phyloP scores from a whole-genome alignment of 2,329 filamentous ascomycete species.

The Trichoderma arundinaceum region DNA sequence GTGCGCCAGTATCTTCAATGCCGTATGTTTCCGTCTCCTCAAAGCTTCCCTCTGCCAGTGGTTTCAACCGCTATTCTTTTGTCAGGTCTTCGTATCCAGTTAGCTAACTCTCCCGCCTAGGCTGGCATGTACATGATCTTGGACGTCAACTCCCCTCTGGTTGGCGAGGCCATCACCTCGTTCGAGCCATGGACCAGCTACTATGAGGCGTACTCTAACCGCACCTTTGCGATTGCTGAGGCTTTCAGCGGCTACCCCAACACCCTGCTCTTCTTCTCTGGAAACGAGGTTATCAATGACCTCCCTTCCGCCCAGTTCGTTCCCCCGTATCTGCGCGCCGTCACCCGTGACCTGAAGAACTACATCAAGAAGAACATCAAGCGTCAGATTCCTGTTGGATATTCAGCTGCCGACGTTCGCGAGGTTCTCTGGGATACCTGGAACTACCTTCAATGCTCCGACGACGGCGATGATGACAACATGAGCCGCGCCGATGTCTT shows the following conservation, averaged over 20 bases:
- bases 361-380: conserved; percentile 75
- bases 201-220: conserved; percentile 65
- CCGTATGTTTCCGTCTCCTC: conserved; percentile 44
- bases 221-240: conserved; percentile 70
- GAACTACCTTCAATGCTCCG: conserved; percentile 75
- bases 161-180: conserved; percentile 62
- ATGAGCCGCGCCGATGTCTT: conserved; percentile 75
- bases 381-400: conserved; percentile 75
- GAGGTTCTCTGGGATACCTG: conserved; percentile 73
- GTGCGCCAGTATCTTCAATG: conserved; percentile 71
- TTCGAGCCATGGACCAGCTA: conserved; percentile 64
- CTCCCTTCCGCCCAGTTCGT: conserved; percentile 62
- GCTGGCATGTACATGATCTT: conserved; percentile 73
- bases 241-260: conserved; percentile 71
- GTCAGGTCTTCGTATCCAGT: neutral
- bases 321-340: conserved; percentile 74
- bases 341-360: conserved; percentile 80
- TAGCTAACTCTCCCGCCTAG: conserved; percentile 37
- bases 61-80: neutral
- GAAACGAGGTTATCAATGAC: conserved; percentile 78
- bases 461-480: conserved; percentile 58
- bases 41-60: too few relatives aligned
- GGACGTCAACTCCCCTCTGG: conserved; percentile 69
- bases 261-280: conserved; percentile 75
- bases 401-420: conserved; percentile 81